Evolutionary conservation across 768 basidiomycete genomes (phyloP).

Genomic region (Boletus bicolor): DNA sequence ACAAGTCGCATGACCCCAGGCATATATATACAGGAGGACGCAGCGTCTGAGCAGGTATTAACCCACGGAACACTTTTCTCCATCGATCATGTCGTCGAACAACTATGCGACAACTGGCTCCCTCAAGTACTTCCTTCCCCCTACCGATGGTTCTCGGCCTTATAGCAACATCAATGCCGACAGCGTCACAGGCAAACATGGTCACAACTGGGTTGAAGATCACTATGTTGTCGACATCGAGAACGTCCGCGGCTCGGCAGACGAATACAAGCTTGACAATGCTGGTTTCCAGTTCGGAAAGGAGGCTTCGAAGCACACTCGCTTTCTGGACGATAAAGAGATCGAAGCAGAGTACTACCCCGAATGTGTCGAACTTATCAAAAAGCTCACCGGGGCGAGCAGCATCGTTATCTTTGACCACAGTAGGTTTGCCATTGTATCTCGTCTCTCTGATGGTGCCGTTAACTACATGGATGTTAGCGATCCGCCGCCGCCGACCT

Average conservation of each 20-base stretch:
- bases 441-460: neutral
- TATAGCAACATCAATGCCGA: slow-evolving; percentile 20
- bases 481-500: slow-evolving; percentile 41
- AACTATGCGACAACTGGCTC: slow-evolving; percentile 16
- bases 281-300: slow-evolving; percentile 36
- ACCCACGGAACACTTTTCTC: slow-evolving; percentile 23
- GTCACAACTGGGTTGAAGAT: slow-evolving; percentile 24
- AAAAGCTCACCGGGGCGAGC: slow-evolving; percentile 38
- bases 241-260: slow-evolving; percentile 36
- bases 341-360: slow-evolving; percentile 39
- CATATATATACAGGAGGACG: slow-evolving; percentile 28
- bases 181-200: slow-evolving; percentile 5
- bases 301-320: slow-evolving; percentile 22
- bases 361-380: slow-evolving; percentile 38
- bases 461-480: slow-evolving; percentile 20
- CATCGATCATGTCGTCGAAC: slow-evolving; percentile 9
- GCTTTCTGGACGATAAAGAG: slow-evolving; percentile 35
- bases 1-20: neutral
- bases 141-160: slow-evolving; percentile 17
- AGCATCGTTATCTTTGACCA: slow-evolving; percentile 42
- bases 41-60: slow-evolving; percentile 25
- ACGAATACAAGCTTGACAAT: slow-evolving; percentile 29
- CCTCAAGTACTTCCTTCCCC: slow-evolving; percentile 19
- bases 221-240: slow-evolving; percentile 21
- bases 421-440: slow-evolving; percentile 22